A percentile compares a stretch with the other conserved stretches of the same genome.
Evolutionary conservation across 495 filamentous ascomycete species (phyloP).

Genomic region (Neurospora cerealis): DNA sequence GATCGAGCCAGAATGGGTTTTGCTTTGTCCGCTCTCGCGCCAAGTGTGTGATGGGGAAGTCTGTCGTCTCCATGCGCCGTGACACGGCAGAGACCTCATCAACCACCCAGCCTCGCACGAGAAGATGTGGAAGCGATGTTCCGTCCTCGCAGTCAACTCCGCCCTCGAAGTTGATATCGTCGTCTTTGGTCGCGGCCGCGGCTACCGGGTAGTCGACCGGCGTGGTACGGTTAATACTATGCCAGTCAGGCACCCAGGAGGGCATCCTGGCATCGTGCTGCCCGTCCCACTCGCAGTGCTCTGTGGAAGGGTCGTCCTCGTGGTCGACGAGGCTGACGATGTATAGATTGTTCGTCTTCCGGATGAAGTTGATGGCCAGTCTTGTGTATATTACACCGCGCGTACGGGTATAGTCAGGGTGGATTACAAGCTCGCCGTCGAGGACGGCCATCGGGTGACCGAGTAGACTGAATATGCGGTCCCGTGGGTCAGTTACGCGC

Average conservation of each 20-base stretch:
- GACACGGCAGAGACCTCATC: constrained; percentile 9
- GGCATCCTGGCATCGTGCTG: constrained; percentile 7
- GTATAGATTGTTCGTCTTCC: constrained; percentile 1
- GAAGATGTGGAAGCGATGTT: constrained; percentile 5
- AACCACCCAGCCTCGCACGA: constrained; percentile 8
- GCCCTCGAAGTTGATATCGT: neutral
- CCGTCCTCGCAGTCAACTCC: neutral
- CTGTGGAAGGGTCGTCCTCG: constrained; percentile 4
- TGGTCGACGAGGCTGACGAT: constrained; percentile 11
- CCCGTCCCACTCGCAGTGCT: constrained; percentile 3
- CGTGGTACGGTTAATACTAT: constrained; percentile 13
- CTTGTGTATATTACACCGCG: constrained; percentile 10
- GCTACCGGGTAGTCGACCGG: constrained; percentile 1
- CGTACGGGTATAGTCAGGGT: constrained; percentile 10
- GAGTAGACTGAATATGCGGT: constrained; percentile 8
- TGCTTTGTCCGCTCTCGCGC: constrained; percentile 5
- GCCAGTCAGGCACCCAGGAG: constrained; percentile 13
- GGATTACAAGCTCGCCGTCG: constrained; percentile 5
- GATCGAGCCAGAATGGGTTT: constrained; percentile 12
- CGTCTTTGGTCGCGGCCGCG: neutral
- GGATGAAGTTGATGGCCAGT: constrained; percentile 10
- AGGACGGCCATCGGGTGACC: constrained; percentile 6
- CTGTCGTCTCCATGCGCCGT: constrained; percentile 10
- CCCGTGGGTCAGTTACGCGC: constrained; percentile 10
- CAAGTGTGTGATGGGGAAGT: constrained; percentile 11